A percentile compares a stretch with the other conserved stretches of the same genome.
Conservation (phyloP, 1,284 basidiomycete genomes). For the Crepidotus sp. region DNA sequence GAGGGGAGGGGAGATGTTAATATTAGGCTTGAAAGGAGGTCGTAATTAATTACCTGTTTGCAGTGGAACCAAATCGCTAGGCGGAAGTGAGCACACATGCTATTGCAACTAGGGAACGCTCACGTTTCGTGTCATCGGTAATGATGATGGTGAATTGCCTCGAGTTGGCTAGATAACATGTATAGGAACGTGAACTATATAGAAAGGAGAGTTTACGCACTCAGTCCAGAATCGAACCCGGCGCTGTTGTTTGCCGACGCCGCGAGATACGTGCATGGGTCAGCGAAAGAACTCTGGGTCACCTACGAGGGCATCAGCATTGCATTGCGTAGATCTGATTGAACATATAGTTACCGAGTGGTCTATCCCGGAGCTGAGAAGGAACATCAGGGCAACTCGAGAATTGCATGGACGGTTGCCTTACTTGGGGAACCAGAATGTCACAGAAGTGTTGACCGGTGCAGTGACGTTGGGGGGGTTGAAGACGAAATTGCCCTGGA, state of each 20-base stretch:
- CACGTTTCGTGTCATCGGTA: slow-evolving; percentile 40
- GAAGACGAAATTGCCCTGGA: slow-evolving; percentile 36
- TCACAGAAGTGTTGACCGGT: slow-evolving; percentile 37
- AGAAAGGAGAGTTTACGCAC: neutral
- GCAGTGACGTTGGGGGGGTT: slow-evolving; percentile 41
- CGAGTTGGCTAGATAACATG: slow-evolving; percentile 17
- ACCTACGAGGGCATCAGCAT: slow-evolving; percentile 20
- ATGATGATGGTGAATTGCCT: slow-evolving; percentile 42
- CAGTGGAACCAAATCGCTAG: slow-evolving; percentile 62
- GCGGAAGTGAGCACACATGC: slow-evolving; percentile 8
- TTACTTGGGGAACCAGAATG: slow-evolving; percentile 46
- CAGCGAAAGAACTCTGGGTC: slow-evolving; percentile 42
- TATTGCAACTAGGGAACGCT: slow-evolving; percentile 1
- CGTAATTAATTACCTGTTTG: slow-evolving; percentile 31
- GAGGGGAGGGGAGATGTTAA: neutral
- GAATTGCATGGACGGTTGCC: neutral
- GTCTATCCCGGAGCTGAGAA: slow-evolving; percentile 21
- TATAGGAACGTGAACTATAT: neutral
- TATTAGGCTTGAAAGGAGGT: neutral
- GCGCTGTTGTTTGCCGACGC: slow-evolving; percentile 28
- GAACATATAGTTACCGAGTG: slow-evolving; percentile 31
- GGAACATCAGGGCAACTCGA: neutral
- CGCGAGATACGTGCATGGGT: slow-evolving; percentile 40
- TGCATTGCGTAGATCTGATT: neutral
- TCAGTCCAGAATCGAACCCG: slow-evolving; percentile 47